These are phyloP conservation scores for Cajanus cajan DNA, from an alignment of 306 rosid genomes.

Conservation along the genomic window DNA sequence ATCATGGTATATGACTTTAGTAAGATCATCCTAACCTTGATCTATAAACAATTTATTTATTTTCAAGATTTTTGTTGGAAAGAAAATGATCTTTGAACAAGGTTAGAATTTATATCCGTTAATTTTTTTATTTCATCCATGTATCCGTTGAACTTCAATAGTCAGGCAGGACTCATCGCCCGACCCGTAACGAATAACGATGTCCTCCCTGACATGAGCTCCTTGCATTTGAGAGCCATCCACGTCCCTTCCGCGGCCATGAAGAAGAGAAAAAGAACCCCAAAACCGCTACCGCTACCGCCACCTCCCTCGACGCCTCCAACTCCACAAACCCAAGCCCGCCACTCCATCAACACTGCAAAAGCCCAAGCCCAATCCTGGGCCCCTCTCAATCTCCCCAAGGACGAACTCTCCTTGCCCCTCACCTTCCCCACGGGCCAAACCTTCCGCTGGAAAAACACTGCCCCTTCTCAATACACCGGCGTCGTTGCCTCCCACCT, in stretches of 20 bases:
- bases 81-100: background rate
- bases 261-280: slow-evolving; percentile 53
- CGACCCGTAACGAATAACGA: too few species aligned
- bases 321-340: slow-evolving; percentile 45
- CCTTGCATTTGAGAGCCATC: background rate
- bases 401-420: slow-evolving; percentile 68
- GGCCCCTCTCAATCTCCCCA: slow-evolving; percentile 58
- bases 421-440: slow-evolving; percentile 99
- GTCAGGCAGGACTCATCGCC: background rate
- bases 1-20: too few species aligned
- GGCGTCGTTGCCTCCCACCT: slow-evolving; percentile 80
- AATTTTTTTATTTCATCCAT: too few species aligned
- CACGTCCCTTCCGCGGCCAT: background rate
- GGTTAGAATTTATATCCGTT: background rate
- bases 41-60: too few species aligned
- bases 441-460: slow-evolving; percentile 87
- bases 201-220: background rate
- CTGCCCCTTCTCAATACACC: slow-evolving; percentile 68
- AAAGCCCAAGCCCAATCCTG: slow-evolving; percentile 44
- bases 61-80: too few species aligned
- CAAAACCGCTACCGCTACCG: slow-evolving; percentile 4
- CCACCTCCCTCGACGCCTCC: slow-evolving; percentile 50
- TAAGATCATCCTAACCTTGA: too few species aligned
- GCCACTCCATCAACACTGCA: slow-evolving; percentile 47
- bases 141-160: too few species aligned